Percentiles rank a stretch among this genome's conserved stretches.
Evolutionary conservation across 1,139 yeast species (phyloP).

Genomic region (Candida tetrigidarum): DNA sequence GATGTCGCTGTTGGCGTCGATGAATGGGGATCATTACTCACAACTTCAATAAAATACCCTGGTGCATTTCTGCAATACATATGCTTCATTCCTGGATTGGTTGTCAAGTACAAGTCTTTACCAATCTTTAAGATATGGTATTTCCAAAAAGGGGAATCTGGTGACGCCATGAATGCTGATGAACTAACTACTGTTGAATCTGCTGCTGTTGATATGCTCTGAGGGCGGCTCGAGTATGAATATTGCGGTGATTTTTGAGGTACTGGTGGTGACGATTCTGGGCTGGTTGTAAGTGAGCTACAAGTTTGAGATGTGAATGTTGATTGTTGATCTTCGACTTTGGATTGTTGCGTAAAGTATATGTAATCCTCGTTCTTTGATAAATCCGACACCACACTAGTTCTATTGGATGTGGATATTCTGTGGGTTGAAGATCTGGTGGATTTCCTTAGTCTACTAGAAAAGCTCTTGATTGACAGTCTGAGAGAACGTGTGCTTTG

Average conservation of each 20-base stretch:
- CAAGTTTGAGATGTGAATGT: background rate
- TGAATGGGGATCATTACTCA: slow-evolving; percentile 19
- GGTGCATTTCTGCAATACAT: slow-evolving; percentile 60
- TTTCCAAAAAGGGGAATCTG: slow-evolving; percentile 54
- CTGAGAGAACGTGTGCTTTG: background rate
- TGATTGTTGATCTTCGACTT: slow-evolving; percentile 5
- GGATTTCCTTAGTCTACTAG: background rate
- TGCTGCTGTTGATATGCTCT: background rate
- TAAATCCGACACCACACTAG: background rate
- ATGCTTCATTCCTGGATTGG: slow-evolving; percentile 62
- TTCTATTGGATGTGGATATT: background rate
- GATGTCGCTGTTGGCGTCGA: slow-evolving; percentile 14
- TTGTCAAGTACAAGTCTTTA: slow-evolving; percentile 54
- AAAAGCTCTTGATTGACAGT: background rate
- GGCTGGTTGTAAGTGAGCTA: background rate
- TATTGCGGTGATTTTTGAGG: slow-evolving; percentile 7
- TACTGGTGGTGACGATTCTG: slow-evolving; percentile 1
- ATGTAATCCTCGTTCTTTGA: background rate
- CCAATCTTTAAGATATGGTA: slow-evolving; percentile 59
- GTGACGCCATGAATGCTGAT: slow-evolving; percentile 8
- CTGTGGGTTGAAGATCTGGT: background rate
- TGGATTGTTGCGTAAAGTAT: background rate
- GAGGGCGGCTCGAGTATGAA: background rate
- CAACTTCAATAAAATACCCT: slow-evolving; percentile 53
- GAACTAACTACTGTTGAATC: background rate